Conservation (phyloP, 345 rosid genomes). For the Reutealis trisperma region DNA sequence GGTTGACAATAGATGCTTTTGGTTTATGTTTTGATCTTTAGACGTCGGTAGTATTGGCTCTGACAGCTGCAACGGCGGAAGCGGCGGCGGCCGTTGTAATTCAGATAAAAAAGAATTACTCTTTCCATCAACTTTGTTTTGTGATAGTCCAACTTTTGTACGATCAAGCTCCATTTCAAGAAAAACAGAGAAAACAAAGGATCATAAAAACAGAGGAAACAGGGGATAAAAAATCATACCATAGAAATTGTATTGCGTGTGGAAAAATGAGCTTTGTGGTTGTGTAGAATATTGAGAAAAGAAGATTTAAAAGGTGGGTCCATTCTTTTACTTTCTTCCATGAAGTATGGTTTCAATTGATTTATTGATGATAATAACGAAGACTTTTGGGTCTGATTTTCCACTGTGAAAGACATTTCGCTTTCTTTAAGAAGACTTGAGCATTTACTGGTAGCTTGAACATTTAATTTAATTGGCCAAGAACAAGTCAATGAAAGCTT, state of each 20-base stretch:
- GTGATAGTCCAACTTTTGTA: background rate
- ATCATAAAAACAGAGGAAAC: background rate
- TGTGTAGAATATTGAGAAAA: background rate
- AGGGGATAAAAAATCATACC: constrained; percentile 4
- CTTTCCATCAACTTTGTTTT: background rate
- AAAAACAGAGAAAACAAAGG: background rate
- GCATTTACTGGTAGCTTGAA: constrained; percentile 30
- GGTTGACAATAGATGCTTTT: background rate
- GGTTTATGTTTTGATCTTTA: background rate
- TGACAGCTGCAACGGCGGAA: background rate
- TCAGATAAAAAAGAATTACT: background rate
- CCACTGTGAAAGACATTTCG: background rate
- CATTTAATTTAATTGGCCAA: background rate
- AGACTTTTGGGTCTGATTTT: background rate
- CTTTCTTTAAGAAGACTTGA: constrained; percentile 11
- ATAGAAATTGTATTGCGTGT: background rate
- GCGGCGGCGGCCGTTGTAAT: background rate
- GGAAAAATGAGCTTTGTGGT: background rate
- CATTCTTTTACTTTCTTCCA: background rate
- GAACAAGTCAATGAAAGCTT: constrained; percentile 15
- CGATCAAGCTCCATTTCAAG: constrained; percentile 1
- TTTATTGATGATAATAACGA: background rate
- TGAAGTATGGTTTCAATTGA: background rate
- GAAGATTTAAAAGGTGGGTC: background rate
- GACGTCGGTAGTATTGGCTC: background rate